Evolutionary conservation across 202 grass and related monocot species (phyloP).

Genomic region (Saccharum hybrid): DNA sequence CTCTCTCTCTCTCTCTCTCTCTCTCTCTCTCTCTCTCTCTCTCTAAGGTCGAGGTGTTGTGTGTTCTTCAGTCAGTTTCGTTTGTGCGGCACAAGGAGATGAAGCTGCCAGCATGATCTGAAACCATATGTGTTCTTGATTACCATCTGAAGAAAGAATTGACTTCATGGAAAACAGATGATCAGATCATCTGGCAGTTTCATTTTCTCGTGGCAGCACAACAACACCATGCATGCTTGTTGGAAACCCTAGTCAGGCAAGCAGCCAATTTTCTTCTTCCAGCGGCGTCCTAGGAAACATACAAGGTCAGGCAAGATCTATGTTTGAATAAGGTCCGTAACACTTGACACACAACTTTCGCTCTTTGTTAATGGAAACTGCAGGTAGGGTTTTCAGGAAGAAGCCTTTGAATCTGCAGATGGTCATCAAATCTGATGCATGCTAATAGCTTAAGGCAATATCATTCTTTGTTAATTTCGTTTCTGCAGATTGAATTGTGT

Average conservation of each 20-base stretch:
- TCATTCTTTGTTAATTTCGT: background rate
- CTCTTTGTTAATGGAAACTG: background rate
- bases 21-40: background rate
- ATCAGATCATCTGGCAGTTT: slow-evolving; percentile 57
- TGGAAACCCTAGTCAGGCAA: slow-evolving; percentile 32
- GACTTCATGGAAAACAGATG: background rate
- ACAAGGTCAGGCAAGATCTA: background rate
- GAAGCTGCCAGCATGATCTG: slow-evolving; percentile 92
- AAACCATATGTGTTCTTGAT: slow-evolving; percentile 1
- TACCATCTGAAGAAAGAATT: background rate
- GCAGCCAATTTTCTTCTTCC: background rate
- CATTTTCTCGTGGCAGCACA: slow-evolving; percentile 50
- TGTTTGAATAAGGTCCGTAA: background rate
- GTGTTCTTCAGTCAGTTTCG: background rate
- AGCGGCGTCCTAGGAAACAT: background rate
- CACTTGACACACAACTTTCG: background rate
- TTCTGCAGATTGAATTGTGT: background rate
- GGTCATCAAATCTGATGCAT: background rate
- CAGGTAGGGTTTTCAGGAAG: background rate
- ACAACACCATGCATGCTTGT: background rate
- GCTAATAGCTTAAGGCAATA: background rate
- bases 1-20: too few relatives aligned
- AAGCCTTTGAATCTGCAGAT: background rate
- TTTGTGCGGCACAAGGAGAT: slow-evolving; percentile 62
- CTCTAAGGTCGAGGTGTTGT: background rate